Evolutionary conservation across 108 stramenopile species (phyloP), one percentile per base, ranked within the genome.

Genomic region (Cyclotella baltica): DNA sequence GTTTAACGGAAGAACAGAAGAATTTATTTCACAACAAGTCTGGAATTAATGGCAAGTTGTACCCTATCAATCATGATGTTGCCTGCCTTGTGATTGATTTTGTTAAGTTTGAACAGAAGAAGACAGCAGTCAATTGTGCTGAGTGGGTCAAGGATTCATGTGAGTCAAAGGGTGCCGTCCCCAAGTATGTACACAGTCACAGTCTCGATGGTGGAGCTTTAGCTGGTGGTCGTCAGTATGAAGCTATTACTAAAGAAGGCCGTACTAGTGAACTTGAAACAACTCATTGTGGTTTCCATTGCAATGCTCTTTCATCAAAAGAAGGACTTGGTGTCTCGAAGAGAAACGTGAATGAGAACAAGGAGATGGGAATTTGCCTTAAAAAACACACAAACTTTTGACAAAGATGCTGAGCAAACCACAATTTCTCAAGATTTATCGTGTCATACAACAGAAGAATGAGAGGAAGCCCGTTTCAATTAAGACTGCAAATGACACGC

Each of bases 191-290:
- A 20, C 22, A 64, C 22, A 40, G 37, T 28, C 36, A 64, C 38
- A 64, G 38, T 40, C 35, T 64, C 5, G 37, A 64, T 64, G 62
- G 62, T 40, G 62, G 62, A 38, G 62, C 37, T 10, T 64, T 59
- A 28, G 58, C 62, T 23, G 62, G 37, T 20, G 62, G 62, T 3
- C 3, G 22, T 8, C 5, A 20, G 37, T 64, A 64, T 22, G 62
- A 64, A 20, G 5, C 20, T 11, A 11, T 29, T 3, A 64, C 62
- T 38, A 15, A 4, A 8, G 35, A n/a, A 6, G 62, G 22, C 20
- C 13, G 28, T 3, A 22, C 35, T 22, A 37, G 38, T 64, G 62
- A 64, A 11, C 36, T 20, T 64, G 35, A 40, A 64, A 64, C 62
- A 11, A 64, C 62, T 5, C 35, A 37, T 40, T 64, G 62, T 22